phyloP scores from a whole-genome alignment of 108 stramenopile genomes.

The Epithemia pelagica region DNA sequence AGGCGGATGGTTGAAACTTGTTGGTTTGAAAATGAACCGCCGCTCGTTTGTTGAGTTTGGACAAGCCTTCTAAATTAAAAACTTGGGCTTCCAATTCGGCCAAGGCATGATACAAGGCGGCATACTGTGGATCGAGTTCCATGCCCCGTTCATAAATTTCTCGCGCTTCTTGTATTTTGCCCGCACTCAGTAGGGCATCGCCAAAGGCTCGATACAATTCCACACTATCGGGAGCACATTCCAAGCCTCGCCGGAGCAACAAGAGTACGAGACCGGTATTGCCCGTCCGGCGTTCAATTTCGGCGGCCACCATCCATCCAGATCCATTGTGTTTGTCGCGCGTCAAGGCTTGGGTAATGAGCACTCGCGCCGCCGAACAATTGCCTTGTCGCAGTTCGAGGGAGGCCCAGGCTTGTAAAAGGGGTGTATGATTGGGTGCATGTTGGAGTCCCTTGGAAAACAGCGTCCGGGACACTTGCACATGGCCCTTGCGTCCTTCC shows the following conservation, averaged over 20 bases:
- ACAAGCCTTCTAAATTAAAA: conserved; percentile 76
- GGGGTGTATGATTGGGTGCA: conserved; percentile 51
- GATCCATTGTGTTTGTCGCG: conserved; percentile 59
- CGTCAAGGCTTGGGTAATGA: conserved; percentile 69
- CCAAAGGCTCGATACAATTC: conserved; percentile 63
- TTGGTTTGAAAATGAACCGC: conserved; percentile 48
- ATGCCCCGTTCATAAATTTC: conserved; percentile 69
- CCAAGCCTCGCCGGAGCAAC: conserved; percentile 66
- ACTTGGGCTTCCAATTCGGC: conserved; percentile 82
- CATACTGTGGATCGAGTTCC: conserved; percentile 68
- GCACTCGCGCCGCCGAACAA: conserved; percentile 45
- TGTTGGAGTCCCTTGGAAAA: conserved; percentile 67
- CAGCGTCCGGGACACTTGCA: conserved; percentile 43
- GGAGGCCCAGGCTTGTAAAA: conserved; percentile 76
- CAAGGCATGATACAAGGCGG: conserved; percentile 77
- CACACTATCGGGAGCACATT: conserved; percentile 59
- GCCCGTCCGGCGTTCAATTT: conserved; percentile 35
- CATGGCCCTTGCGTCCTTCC: conserved; percentile 57
- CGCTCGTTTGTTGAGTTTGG: conserved; percentile 65
- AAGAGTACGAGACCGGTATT: conserved; percentile 56
- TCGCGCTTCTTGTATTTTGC: conserved; percentile 57
- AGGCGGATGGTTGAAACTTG: not conserved
- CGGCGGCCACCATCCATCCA: conserved; percentile 69
- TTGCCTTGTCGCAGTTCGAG: conserved; percentile 64
- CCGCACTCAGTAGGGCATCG: conserved; percentile 40